Base-by-base conservation (phyloP, 2,329 filamentous ascomycete genomes). In the Fusarium papillatum region DNA sequence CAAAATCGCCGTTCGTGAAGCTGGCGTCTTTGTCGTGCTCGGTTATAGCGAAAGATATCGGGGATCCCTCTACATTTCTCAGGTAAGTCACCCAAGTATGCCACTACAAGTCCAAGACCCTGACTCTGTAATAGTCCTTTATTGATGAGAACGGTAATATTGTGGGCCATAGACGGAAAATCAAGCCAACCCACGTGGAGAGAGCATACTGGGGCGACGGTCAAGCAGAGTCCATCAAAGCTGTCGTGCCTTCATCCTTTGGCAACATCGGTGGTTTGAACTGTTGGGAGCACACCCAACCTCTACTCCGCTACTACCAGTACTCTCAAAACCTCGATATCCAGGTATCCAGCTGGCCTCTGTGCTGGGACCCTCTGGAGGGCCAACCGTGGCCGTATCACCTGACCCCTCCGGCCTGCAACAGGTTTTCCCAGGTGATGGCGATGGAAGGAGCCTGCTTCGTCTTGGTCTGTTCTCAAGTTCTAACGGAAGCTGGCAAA, bases 141-240 rank as follows among this genome's bases (percentile, higher is more conserved):
- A 63, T 63, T 34, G 60, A 63, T 14, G 60, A 63, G 19, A 65
- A 34, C 16, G 55, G 55, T 1, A 39, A 16, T 79, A 84, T 61
- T 83, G 86, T 8, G 83, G 26, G 34, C 2, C 61, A 64, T 5
- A 31, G 67, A 10, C 55, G 86, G 26, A 89, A 90, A 79, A 82
- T 89, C 75, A 89, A 89, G 78, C 84, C 87, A 0, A 89, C 87
- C 1, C 87, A 89, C 62, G 85, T 89, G 81, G 88, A 89, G 80
- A 82, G 86, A 1, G 86, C 85, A 10, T 73, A 88, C 36, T 90
- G 85, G 55, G 87, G 87, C 11, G 87, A 89, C 63, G 84, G 83
- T 0, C 78, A 78, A 0, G 84, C 81, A 5, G 77, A 82, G 7
- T 83, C 81, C 19, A 76, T 89, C 7, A 71, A 78, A 9, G 84